phyloP scores from a whole-genome alignment of 1,284 basidiomycete genomes.

The Rhodofomes roseus region DNA sequence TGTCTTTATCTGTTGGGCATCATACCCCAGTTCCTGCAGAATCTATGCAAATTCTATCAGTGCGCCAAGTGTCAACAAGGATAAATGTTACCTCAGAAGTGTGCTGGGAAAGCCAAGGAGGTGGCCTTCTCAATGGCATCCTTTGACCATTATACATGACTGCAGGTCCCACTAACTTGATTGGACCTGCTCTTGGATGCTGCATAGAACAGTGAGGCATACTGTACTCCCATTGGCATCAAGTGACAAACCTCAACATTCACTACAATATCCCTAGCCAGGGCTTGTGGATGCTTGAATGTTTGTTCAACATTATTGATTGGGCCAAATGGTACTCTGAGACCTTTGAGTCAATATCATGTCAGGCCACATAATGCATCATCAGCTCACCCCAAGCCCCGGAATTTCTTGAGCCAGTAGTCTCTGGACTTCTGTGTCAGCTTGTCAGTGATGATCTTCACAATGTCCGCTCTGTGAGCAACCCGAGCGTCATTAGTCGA shows the following conservation, averaged over 20 bases:
- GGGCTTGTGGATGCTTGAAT: slow-evolving; percentile 87
- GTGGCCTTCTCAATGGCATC: slow-evolving; percentile 71
- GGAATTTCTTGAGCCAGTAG: slow-evolving; percentile 73
- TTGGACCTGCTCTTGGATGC: slow-evolving; percentile 56
- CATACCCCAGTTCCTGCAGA: no score
- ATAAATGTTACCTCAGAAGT: slow-evolving; percentile 62
- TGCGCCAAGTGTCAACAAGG: no score
- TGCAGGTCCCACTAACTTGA: slow-evolving; percentile 85
- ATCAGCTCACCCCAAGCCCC: slow-evolving; percentile 66
- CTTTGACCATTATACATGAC: slow-evolving; percentile 85
- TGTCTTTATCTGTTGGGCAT: no score
- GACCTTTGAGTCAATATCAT: neutral
- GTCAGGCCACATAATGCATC: neutral
- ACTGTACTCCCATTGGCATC: neutral
- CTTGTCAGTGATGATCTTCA: slow-evolving; percentile 67
- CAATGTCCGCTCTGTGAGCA: slow-evolving; percentile 67
- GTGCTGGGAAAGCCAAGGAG: slow-evolving; percentile 84
- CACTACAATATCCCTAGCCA: slow-evolving; percentile 57
- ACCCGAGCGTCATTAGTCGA: slow-evolving; percentile 76
- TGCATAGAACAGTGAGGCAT: slow-evolving; percentile 9
- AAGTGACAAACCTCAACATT: slow-evolving; percentile 56
- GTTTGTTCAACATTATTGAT: slow-evolving; percentile 92
- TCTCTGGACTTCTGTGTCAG: slow-evolving; percentile 57
- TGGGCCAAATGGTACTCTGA: slow-evolving; percentile 85
- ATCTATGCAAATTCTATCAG: no score